Conservation (phyloP, 371 early-diverging fungal genomes). For the Choanephora cucurbitarum region DNA sequence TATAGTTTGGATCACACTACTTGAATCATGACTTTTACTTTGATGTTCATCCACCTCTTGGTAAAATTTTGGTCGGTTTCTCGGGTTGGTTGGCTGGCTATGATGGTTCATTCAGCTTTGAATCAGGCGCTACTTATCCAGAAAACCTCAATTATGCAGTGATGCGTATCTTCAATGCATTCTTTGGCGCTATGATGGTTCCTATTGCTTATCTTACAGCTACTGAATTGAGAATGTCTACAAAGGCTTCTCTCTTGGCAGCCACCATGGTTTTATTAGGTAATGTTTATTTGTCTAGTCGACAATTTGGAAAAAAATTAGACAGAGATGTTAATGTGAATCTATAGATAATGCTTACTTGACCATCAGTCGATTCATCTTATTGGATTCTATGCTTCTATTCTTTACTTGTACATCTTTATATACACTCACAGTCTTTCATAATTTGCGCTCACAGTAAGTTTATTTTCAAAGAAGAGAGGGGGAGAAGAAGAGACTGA, state of each 20-base stretch:
- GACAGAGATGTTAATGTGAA: no score
- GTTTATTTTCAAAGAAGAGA: constrained; percentile 13
- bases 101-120: constrained; percentile 89
- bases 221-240: constrained; percentile 72
- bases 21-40: constrained; percentile 95
- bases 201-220: constrained; percentile 94
- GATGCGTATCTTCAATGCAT: constrained; percentile 93
- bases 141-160: constrained; percentile 81
- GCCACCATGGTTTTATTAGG: constrained; percentile 83
- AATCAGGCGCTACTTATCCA: constrained; percentile 88
- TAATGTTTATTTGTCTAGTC: no score
- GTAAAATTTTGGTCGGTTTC: constrained; percentile 97
- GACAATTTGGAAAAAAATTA: no score
- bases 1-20: constrained; percentile 95
- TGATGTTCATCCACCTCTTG: constrained; percentile 99
- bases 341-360: constrained; percentile 87
- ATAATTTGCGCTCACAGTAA: constrained; percentile 71
- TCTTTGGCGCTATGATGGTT: constrained; percentile 93
- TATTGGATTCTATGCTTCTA: constrained; percentile 97
- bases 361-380: constrained; percentile 94
- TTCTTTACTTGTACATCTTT: constrained; percentile 89
- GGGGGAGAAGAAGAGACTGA: no score
- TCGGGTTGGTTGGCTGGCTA: constrained; percentile 91
- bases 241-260: constrained; percentile 67
- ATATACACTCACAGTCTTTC: constrained; percentile 76